Evolutionary conservation across 106 monocot species (phyloP).

Genomic region (Dendrobium officinale): DNA sequence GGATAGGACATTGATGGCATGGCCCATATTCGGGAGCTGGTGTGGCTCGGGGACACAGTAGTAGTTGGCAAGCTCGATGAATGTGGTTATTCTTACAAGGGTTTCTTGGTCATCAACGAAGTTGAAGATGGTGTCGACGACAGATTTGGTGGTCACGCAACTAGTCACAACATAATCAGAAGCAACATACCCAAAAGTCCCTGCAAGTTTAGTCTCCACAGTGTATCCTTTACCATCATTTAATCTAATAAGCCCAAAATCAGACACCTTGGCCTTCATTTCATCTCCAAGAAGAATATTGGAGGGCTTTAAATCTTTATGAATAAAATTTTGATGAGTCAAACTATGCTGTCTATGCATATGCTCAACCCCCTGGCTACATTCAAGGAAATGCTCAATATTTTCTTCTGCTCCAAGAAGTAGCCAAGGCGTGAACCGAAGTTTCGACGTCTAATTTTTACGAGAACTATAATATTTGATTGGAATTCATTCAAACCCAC

Average conservation of each 20-base stretch:
- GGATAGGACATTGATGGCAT: too few relatives aligned
- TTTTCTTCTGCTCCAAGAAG: constrained; percentile 39
- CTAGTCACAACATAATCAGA: constrained; percentile 28
- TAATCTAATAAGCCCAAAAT: constrained; percentile 38
- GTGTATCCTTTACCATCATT: constrained; percentile 28
- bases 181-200: constrained; percentile 42
- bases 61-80: too few relatives aligned
- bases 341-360: constrained; percentile 12
- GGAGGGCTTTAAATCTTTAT: constrained; percentile 41
- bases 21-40: too few relatives aligned
- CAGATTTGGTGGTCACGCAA: too few relatives aligned
- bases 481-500: constrained; percentile 28
- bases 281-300: constrained; percentile 42
- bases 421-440: constrained; percentile 39
- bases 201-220: constrained; percentile 35
- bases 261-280: constrained; percentile 45
- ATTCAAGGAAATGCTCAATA: constrained; percentile 38
- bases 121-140: too few relatives aligned
- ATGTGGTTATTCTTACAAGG: too few relatives aligned
- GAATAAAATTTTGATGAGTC: constrained; percentile 43
- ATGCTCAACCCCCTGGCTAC: constrained; percentile 36
- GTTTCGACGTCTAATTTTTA: constrained; percentile 38
- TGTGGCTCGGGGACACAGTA: too few relatives aligned
- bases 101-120: too few relatives aligned
- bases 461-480: constrained; percentile 37